phyloP scores from a whole-genome alignment of 1,284 basidiomycete genomes.

The Cryptococcus floricola region DNA sequence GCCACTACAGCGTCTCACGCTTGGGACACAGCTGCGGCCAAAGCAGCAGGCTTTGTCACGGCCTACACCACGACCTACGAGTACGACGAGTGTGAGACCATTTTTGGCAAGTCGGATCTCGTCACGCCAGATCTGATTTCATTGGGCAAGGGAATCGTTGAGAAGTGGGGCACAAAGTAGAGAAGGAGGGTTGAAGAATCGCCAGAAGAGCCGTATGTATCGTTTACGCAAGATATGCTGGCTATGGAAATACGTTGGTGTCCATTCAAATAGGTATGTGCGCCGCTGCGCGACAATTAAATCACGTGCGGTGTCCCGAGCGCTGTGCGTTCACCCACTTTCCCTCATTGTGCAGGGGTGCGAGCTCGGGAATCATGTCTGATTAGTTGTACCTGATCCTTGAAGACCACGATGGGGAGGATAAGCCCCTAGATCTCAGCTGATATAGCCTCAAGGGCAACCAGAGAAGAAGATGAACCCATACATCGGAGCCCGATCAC shows the following conservation, averaged over 20 bases:
- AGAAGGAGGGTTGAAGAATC: background rate
- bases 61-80: conserved; percentile 35
- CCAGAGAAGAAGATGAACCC: background rate
- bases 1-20: conserved; percentile 19
- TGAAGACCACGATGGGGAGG: too few relatives aligned
- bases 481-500: background rate
- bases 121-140: conserved; percentile 20
- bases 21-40: conserved; percentile 31
- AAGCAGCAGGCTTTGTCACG: conserved; percentile 24
- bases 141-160: conserved; percentile 28
- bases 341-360: too few relatives aligned
- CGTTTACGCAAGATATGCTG: too few relatives aligned
- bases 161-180: conserved; percentile 32
- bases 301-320: too few relatives aligned
- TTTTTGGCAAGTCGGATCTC: conserved; percentile 30
- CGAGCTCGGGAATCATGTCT: too few relatives aligned
- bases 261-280: too few relatives aligned
- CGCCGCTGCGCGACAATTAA: too few relatives aligned
- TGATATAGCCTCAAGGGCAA: too few relatives aligned
- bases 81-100: conserved; percentile 22
- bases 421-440: too few relatives aligned
- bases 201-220: background rate
- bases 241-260: too few relatives aligned
- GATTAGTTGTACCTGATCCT: too few relatives aligned
- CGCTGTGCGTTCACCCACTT: too few relatives aligned